Evolutionary conservation across 106 monocot species (phyloP), one percentile per base, ranked within the genome.

Genomic region (Dactylorhiza incarnata): DNA sequence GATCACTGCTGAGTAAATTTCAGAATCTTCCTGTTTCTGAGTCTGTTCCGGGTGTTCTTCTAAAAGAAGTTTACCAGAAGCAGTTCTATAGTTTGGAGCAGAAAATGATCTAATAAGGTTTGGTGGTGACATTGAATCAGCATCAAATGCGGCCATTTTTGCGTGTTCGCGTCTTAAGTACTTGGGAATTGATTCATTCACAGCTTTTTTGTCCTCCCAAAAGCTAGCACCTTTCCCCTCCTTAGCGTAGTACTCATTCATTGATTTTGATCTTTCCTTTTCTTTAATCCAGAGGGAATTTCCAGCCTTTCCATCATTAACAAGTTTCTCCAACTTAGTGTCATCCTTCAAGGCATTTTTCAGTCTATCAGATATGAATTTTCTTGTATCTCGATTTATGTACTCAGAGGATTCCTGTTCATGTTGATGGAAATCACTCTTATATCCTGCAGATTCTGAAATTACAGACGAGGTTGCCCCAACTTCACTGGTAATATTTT

Each of bases 101-200:
- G 97, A 97, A 47, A 88, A 85, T 44, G 94, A 94, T 77, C 94
- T 91, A 12, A 87, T 62, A 37, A 94, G 86, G 63, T 84, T 91
- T 70, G 83, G 82, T 26, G 89, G 87, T 22, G 93, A 93, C 2
- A 51, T 49, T 51, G 79, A 7, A 14, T 74, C 79, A 70, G 74
- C 52, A 75, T 82, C 69, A 49, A 65, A 43, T 25, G 7, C 53
- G 1, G 12, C 73, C 24, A 9, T 69, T 24, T 67, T 78, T 16
- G 17, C 13, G 51, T 52, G 69, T 44, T 80, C 84, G 48, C 79
- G 73, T 73, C 89, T 90, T 29, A 82, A 85, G 54, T 81, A 85
- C 72, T 26, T 79, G 20, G 83, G 73, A 69, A 76, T 82, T 5
- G 74, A 75, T 76, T 81, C 81, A 9, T 23, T 63, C 5, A 73